Base-by-base conservation (phyloP, 2,329 filamentous ascomycete genomes). In the Cytospora chrysosperma region DNA sequence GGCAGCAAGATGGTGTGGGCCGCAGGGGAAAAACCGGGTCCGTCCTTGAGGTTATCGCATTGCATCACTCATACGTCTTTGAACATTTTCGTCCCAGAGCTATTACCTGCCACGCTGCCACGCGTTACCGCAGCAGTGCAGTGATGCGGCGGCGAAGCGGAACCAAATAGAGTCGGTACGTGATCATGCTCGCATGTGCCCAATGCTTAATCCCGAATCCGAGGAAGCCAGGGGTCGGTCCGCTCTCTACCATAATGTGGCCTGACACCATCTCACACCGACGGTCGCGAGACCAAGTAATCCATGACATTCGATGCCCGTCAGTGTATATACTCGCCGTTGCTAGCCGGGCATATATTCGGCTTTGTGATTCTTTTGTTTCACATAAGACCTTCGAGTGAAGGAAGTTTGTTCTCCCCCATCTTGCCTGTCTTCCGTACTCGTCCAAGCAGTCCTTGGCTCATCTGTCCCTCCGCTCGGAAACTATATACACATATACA, bases 211-310 rank as follows among this genome's bases (percentile, higher is more conserved):
- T 49, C 12, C 17, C 19, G 30, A 2, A 13, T 40, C 1, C 17
- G n/a, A 19, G 51, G 26, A 30, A 61, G 19, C 17, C 21, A 49
- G 47, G 19, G 56, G 24, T 52, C 30, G 40, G 59, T 37, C 59
- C 32, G 59, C 55, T 49, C 55, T 49, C 9, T 26, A 30, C 47
- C 51, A 21, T 50, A 27, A 49, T 34, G 27, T 62, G 63, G 60
- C 30, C 51, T 59, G 59, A 65, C 32, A 24, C 47, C 24, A 26
- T 43, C 27, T n/a, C 24, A 54, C 9, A 21, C 43, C 57, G 53
- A 57, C 47, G 53, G 43, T 55, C 37, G 59, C 40, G 59, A 61
- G 51, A 37, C 55, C 27, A 50, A 15, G 37, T 34, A 19, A 27
- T 43, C 59, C 50, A 19, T 32, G 59, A 28, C 24, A 4, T 55